phyloP scores from a whole-genome alignment of 371 early-diverging fungal species.

The Batrachochytrium dendrobatidis region DNA sequence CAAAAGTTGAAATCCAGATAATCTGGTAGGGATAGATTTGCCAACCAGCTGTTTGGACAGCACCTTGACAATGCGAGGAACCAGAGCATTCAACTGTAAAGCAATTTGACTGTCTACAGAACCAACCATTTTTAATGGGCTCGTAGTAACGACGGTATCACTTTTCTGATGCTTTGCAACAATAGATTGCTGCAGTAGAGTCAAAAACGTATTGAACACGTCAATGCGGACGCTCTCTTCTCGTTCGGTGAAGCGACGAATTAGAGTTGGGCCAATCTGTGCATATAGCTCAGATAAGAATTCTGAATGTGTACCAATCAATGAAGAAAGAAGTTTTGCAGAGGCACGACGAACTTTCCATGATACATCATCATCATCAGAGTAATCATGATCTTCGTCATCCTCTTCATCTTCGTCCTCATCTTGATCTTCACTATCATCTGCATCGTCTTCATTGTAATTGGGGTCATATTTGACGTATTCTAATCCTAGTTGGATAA shows the following conservation, averaged over 20 bases:
- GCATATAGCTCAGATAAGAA: constrained; percentile 56
- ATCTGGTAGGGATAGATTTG: constrained; percentile 69
- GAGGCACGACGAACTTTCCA: constrained; percentile 91
- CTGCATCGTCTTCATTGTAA: constrained; percentile 73
- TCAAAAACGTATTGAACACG: constrained; percentile 67
- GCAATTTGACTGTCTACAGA: not conserved
- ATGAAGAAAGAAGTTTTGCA: constrained; percentile 68
- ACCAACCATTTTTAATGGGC: no score
- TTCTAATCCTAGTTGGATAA: constrained; percentile 56
- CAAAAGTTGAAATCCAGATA: constrained; percentile 65
- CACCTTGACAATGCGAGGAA: constrained; percentile 58
- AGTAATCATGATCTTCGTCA: constrained; percentile 56
- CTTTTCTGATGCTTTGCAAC: constrained; percentile 33
- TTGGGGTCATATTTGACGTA: constrained; percentile 85
- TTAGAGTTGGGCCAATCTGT: constrained; percentile 63
- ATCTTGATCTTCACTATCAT: constrained; percentile 22
- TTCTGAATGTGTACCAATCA: constrained; percentile 62
- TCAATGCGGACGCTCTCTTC: constrained; percentile 88
- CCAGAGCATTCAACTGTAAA: constrained; percentile 24
- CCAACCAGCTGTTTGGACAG: constrained; percentile 61
- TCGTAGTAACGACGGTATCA: constrained; percentile 2
- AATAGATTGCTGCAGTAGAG: constrained; percentile 64
- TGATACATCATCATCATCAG: constrained; percentile 64
- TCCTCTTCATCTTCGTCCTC: constrained; percentile 63
- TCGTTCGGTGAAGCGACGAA: constrained; percentile 77